Base-by-base conservation (phyloP, 2,329 filamentous ascomycete genomes). In the Fusarium sambucinum region DNA sequence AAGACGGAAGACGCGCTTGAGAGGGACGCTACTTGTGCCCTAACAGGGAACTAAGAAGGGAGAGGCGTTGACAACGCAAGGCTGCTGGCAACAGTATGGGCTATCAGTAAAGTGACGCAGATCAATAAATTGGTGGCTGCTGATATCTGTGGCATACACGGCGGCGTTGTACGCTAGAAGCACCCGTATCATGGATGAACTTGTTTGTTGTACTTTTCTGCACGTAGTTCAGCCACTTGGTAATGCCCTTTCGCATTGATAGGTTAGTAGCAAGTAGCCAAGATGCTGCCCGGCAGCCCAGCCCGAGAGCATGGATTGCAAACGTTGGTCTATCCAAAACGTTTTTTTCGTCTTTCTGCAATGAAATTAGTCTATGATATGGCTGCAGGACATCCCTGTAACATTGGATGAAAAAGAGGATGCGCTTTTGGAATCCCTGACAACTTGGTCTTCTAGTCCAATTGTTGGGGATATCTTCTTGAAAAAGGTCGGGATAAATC, bases 21-120 rank as follows among this genome's bases (percentile, higher is more conserved):
- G 17, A 17, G 42, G 32, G 32, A 41, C 47, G 33, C 56, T 63
- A 53, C 25, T 41, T 19, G 53, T 25, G 53, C 51, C 55, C 59
- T 53, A 66, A 63, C 47, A 46, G 29, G 56, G 44, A 48, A 42
- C 66, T 69, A 62, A 47, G 44, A 55, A 69, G 62, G 66, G 50
- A 67, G 66, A 69, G 53, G 67, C 63, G 67, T 48, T 38, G 66
- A 38, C 46, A 63, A 53, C 50, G 11, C 21, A n/a, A 57, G 42
- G 25, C 41, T 63, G 41, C 46, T 48, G 8, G 8, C 8, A 27
- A 32, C n/a, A 13, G 35, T 37, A 13, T 27, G 27, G 27, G 27
- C 27, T 52, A 40, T 55, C 48, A 35, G 29, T 16, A 41, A 42
- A 17, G 66, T 64, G 51, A 68, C 47, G 58, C 30, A 61, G 37